Base-by-base conservation (phyloP, 805 yeast genomes). In the Metschnikowia kunwiensis region DNA sequence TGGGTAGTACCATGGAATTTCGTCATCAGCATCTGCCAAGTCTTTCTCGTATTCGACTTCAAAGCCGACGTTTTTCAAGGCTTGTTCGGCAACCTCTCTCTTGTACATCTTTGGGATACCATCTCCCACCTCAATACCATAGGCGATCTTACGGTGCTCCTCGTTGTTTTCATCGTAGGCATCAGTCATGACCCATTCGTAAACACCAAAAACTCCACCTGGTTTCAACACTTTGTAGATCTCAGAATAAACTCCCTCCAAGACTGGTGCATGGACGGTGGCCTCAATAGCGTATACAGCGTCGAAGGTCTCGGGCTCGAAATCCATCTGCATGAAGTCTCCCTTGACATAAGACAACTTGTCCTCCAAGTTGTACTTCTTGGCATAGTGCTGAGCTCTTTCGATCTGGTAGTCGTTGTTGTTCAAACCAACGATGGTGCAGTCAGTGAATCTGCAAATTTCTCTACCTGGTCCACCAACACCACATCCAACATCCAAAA, bases 381-480 rank as follows among this genome's bases (percentile, higher is more conserved):
- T 60, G 37, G 97, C 86, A 63, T 87, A 86, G 65, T 75, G 74
- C 61, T 78, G 83, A 41, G 94, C 97, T 61, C 94, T 86, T 57
- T 81, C 89, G 54, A 91, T 83, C 74, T 93, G 95, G 71, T 93
- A 93, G 67, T 93, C 98, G 62, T 93, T 93, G 74, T 93, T 91
- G 73, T 91, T 91, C 54, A 91, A 74, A 34, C 98, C 98, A 45
- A 85, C 85, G 59, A 91, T 74, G 53, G 77, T 69, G 68, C 88
- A 82, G 54, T 82, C 87, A 34, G 97, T 83, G 72, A 91, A 91
- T 60, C 96, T 79, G 43, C 83, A 75, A 56, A 91, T 91, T 70
- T 93, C 96, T 65, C 97, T 83, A 15, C 96, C 97, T 55, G 98
- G 98, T 27, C 98, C 98, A 60, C 98, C 98, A 54, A 91, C 96